These are phyloP conservation scores for Cordyceps fumosorosea DNA, from an alignment of 2,329 filamentous ascomycete genomes.

Conservation along the genomic window DNA sequence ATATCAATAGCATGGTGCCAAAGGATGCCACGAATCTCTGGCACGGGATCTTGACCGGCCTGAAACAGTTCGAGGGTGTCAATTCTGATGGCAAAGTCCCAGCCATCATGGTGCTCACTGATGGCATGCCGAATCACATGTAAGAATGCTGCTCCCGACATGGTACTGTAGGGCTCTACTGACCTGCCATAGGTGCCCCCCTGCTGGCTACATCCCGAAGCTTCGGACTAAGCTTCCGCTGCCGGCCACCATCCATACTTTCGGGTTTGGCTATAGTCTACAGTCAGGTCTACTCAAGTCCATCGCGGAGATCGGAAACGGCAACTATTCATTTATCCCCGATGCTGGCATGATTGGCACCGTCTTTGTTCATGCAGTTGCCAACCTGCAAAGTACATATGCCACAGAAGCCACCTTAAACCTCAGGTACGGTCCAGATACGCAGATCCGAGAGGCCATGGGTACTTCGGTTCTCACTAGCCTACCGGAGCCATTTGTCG, in stretches of 20 bases:
- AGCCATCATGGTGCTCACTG: conserved; percentile 48
- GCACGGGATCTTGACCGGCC: conserved; percentile 46
- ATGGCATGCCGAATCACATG: conserved; percentile 49
- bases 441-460: conserved; percentile 34
- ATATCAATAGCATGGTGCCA: conserved; percentile 36
- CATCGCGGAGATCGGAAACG: conserved; percentile 50
- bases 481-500: conserved; percentile 17
- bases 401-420: conserved; percentile 40
- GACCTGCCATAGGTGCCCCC: conserved; percentile 32
- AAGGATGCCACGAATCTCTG: conserved; percentile 47
- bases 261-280: conserved; percentile 30
- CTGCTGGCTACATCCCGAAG: conserved; percentile 48
- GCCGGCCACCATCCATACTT: conserved; percentile 35
- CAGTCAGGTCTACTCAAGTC: conserved; percentile 48
- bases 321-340: conserved; percentile 55
- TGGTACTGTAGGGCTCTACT: neutral
- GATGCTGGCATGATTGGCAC: conserved; percentile 58
- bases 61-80: conserved; percentile 38
- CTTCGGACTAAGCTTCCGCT: conserved; percentile 35
- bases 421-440: conserved; percentile 30
- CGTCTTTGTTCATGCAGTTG: conserved; percentile 55
- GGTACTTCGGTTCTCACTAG: conserved; percentile 34
- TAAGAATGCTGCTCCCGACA: conserved; percentile 19
- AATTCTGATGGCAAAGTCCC: conserved; percentile 33
- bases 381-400: conserved; percentile 54